Conservation (phyloP, 78 protist genomes). For the Dictyostelium purpureum region DNA sequence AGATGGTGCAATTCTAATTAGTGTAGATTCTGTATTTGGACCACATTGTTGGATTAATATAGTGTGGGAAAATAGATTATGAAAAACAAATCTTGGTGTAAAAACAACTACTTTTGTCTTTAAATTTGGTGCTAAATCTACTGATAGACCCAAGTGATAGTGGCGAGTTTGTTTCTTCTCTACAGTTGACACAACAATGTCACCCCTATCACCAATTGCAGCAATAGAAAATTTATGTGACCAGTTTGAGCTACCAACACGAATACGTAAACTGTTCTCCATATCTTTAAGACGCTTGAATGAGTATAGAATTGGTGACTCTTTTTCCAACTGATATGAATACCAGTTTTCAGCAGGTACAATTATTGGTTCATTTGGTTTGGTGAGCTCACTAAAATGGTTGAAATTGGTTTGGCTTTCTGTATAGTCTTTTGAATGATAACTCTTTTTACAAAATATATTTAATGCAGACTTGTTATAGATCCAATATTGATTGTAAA, state of each 20-base stretch:
- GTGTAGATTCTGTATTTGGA: neutral
- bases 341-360: conserved; percentile 47
- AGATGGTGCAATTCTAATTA: neutral
- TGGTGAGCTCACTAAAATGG: neutral
- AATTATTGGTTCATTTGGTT: neutral
- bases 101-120: conserved; percentile 45
- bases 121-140: conserved; percentile 49
- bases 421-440: conserved; percentile 27
- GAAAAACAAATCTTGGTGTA: conserved; percentile 45
- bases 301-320: conserved; percentile 45
- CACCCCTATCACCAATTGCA: conserved; percentile 56
- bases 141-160: conserved; percentile 22
- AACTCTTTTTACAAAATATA: conserved; percentile 21
- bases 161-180: neutral
- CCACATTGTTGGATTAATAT: conserved; percentile 27
- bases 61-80: neutral
- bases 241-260: conserved; percentile 50
- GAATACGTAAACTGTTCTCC: conserved; percentile 15
- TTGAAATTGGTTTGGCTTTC: conserved; percentile 22
- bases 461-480: conserved; percentile 60
- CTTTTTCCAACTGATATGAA: conserved; percentile 12
- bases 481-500: conserved; percentile 74
- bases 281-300: conserved; percentile 40
- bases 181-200: neutral
- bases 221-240: conserved; percentile 47